Evolutionary conservation across 2,329 filamentous ascomycete genomes (phyloP), one percentile per base, ranked within the genome.

Genomic region (Venturiaceae sp.): DNA sequence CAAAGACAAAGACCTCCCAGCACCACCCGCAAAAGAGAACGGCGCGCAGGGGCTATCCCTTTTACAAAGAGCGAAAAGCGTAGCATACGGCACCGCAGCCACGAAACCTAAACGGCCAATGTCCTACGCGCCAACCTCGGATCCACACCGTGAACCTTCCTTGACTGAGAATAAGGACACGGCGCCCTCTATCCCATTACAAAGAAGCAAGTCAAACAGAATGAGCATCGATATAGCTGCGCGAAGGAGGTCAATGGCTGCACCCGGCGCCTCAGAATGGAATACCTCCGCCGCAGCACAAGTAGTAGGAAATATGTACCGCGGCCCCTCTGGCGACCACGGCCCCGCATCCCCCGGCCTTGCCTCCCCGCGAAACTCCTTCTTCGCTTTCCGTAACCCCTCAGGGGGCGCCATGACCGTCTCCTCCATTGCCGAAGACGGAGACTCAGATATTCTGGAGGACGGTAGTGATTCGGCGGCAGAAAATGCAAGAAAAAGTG

Each of bases 261-360:
- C n/a, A 14, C 55, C 72, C 74, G 14, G 73, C 70, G 36, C 76
- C 74, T 11, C 30, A 9, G 77, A 78, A 37, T 73, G 73, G 64
- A 67, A 66, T 8, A 2, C 44, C 44, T 65, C 63, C 33, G 59
- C 65, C 19, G 85, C 84, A 19, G 87, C 86, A 8, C 87, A 88
- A 7, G 83, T 81, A 32, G 86, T 96, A 53, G 90, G 89, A 66
- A 91, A 92, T 71, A 95, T 96, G 88, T 95, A 95, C 75, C 86
- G 86, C 67, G 59, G 62, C 3, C 58, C 69, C 87, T 23, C 80
- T 83, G 70, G 28, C 69, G 71, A n/a, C 71, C 83, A 66, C 83
- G 83, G 33, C 87, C 87, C 74, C 88, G 88, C 72, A 73, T 58
- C 33, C 28, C 68, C 69, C 47, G 64, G 70, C 58, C 62, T 72